Conservation (phyloP, 2,329 filamentous ascomycete genomes). For the Trichoderma oligosporum region DNA sequence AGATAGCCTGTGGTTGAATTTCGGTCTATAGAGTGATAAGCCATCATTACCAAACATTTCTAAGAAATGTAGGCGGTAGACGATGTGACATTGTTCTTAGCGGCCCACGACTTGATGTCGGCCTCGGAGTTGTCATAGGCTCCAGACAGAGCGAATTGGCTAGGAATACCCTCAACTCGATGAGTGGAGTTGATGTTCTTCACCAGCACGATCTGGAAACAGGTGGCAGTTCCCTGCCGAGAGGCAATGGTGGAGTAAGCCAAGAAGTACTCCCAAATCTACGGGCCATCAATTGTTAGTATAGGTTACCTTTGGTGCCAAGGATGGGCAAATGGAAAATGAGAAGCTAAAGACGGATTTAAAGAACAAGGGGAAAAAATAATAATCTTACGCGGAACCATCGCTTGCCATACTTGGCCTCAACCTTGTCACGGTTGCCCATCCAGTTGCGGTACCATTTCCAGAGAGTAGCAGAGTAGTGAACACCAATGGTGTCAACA, state of each 20-base stretch:
- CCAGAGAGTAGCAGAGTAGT: slow-evolving; percentile 96
- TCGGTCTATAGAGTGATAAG: background rate
- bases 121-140: slow-evolving; percentile 46
- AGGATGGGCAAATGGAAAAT: too few species aligned
- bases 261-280: slow-evolving; percentile 94
- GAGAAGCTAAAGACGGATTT: background rate
- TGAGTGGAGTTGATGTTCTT: slow-evolving; percentile 93
- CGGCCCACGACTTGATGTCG: slow-evolving; percentile 35
- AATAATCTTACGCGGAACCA: slow-evolving; percentile 90
- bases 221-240: slow-evolving; percentile 79
- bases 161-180: slow-evolving; percentile 70
- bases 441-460: slow-evolving; percentile 99
- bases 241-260: slow-evolving; percentile 82
- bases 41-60: background rate
- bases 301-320: too few species aligned
- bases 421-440: slow-evolving; percentile 85
- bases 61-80: slow-evolving; percentile 31
- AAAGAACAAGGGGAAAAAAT: background rate
- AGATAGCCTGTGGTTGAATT: background rate
- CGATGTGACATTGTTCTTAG: slow-evolving; percentile 36
- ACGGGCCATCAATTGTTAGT: slow-evolving; percentile 6
- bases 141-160: slow-evolving; percentile 66
- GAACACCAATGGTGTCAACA: slow-evolving; percentile 89
- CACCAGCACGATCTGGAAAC: slow-evolving; percentile 83
- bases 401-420: slow-evolving; percentile 88